Conservation (phyloP, 345 rosid genomes). For the Populus euphratica region DNA sequence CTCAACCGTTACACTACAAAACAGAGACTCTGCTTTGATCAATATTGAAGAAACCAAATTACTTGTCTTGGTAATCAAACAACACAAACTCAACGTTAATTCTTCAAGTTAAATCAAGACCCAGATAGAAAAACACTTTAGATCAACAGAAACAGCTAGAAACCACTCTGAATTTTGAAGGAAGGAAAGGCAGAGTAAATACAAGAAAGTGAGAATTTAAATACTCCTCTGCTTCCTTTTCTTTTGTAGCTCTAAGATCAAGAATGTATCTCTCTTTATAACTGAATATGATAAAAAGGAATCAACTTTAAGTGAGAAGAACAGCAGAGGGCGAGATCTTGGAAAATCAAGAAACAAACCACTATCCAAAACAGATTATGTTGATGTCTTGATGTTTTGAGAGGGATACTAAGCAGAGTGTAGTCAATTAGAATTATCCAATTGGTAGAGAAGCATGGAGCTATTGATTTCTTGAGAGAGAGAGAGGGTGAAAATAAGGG, state of each 20-base stretch:
- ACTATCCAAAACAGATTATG: neutral
- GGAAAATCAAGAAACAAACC: neutral
- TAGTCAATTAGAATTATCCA: neutral
- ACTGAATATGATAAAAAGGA: conserved; percentile 9
- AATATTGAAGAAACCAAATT: conserved; percentile 30
- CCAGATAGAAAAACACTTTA: neutral
- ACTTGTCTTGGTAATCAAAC: conserved; percentile 3
- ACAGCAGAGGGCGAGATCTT: conserved; percentile 3
- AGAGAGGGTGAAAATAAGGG: no score
- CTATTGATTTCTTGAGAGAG: neutral
- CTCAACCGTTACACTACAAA: conserved; percentile 24
- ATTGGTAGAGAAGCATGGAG: neutral
- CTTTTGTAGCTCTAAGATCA: neutral
- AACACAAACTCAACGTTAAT: conserved; percentile 22
- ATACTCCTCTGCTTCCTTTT: neutral
- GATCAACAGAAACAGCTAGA: neutral
- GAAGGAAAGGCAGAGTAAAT: neutral
- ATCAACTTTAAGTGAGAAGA: conserved; percentile 23
- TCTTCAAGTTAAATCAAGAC: conserved; percentile 32
- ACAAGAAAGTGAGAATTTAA: no score
- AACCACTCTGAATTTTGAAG: neutral
- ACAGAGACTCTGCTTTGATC: conserved; percentile 31
- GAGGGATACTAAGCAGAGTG: neutral
- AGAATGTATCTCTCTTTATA: neutral
- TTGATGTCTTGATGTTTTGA: conserved; percentile 5